These are phyloP conservation scores for Geoglossum glabrum DNA, from an alignment of 495 filamentous ascomycete genomes.

Conservation along the genomic window DNA sequence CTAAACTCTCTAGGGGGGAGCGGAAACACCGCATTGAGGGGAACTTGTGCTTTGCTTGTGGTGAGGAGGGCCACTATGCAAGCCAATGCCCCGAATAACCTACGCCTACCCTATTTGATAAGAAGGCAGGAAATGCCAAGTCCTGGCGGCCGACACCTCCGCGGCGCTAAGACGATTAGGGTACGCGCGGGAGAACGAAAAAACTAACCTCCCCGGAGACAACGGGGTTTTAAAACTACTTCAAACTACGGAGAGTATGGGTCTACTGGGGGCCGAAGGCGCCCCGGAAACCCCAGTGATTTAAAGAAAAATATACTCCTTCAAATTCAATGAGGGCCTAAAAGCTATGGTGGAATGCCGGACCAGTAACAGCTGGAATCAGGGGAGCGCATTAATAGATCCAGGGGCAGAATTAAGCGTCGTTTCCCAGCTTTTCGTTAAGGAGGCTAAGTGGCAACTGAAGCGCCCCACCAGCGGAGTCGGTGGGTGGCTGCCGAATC, in stretches of 20 bases:
- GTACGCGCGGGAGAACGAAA: no score
- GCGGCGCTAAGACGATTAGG: no score
- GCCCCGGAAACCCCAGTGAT: neutral
- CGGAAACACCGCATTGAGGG: neutral
- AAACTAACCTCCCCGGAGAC: no score
- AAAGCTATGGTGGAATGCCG: neutral
- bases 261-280: no score
- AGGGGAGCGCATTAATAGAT: neutral
- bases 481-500: neutral
- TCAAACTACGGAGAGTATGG: no score
- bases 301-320: neutral
- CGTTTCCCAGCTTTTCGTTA: neutral
- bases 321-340: neutral
- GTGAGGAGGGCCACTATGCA: neutral
- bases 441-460: neutral
- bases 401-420: neutral
- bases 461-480: neutral
- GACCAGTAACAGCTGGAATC: no score
- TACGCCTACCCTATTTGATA: neutral
- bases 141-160: no score
- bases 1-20: no score
- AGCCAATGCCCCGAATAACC: neutral
- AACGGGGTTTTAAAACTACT: no score
- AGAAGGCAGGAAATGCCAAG: neutral
- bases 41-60: neutral